Conservation (phyloP, 192 early-diverging fungal species). For the Coemansia sp. region DNA sequence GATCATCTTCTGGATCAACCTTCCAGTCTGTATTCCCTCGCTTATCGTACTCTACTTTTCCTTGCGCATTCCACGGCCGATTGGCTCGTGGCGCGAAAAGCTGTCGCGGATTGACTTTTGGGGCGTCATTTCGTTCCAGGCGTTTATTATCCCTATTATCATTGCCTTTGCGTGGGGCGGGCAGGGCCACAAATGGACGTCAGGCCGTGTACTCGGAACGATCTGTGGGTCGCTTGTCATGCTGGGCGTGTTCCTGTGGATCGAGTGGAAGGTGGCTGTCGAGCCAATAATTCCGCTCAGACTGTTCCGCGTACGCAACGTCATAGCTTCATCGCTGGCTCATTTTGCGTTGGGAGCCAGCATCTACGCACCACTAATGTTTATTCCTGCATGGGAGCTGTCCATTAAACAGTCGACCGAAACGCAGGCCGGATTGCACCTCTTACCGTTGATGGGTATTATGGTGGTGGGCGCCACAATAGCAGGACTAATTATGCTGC, state of each 20-base stretch:
- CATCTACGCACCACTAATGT: slow-evolving; percentile 62
- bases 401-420: slow-evolving; percentile 56
- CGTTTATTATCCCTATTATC: slow-evolving; percentile 62
- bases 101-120: slow-evolving; percentile 64
- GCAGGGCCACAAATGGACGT: slow-evolving; percentile 66
- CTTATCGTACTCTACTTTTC: slow-evolving; percentile 47
- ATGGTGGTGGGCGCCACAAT: slow-evolving; percentile 64
- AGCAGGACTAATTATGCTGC: slow-evolving; percentile 59
- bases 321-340: slow-evolving; percentile 32
- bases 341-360: slow-evolving; percentile 39
- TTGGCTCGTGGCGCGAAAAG: slow-evolving; percentile 48
- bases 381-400: slow-evolving; percentile 64
- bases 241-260: slow-evolving; percentile 43
- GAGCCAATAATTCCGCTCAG: slow-evolving; percentile 62
- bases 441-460: slow-evolving; percentile 71
- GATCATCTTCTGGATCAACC: slow-evolving; percentile 62
- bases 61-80: slow-evolving; percentile 38
- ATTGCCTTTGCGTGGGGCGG: slow-evolving; percentile 80
- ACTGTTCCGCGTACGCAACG: slow-evolving; percentile 51
- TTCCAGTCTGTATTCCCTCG: slow-evolving; percentile 50
- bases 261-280: slow-evolving; percentile 62
- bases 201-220: slow-evolving; percentile 59
- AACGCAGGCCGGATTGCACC: slow-evolving; percentile 66
- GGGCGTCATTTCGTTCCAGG: slow-evolving; percentile 58
- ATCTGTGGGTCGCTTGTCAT: slow-evolving; percentile 43